A percentile compares a stretch with the other conserved stretches of the same genome.
These are phyloP conservation scores for Amanita molliuscula DNA, from an alignment of 768 basidiomycete genomes.

Conservation along the genomic window DNA sequence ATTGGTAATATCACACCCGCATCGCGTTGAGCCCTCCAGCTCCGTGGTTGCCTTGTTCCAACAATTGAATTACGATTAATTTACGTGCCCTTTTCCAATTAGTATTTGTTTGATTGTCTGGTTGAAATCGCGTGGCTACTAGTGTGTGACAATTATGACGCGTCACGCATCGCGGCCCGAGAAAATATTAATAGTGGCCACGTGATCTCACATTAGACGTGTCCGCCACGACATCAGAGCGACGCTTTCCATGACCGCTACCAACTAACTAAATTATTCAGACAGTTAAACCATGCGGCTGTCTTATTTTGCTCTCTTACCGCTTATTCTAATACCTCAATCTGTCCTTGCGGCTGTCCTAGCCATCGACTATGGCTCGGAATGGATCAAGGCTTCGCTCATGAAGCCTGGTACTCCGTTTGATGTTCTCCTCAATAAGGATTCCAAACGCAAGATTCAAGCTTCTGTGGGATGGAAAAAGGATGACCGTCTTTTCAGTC, in stretches of 20 bases:
- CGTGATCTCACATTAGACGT: slow-evolving; percentile 14
- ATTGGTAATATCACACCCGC: no score
- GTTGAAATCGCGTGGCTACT: no score
- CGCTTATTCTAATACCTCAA: slow-evolving; percentile 26
- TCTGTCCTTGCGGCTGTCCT: slow-evolving; percentile 65
- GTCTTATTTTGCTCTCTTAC: slow-evolving; percentile 23
- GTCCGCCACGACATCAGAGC: slow-evolving; percentile 23
- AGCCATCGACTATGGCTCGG: slow-evolving; percentile 96
- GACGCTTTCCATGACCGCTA: not conserved
- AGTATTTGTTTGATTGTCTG: no score
- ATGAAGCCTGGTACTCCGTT: slow-evolving; percentile 93
- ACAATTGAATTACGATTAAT: no score
- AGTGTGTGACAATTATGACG: no score
- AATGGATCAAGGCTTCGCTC: slow-evolving; percentile 94
- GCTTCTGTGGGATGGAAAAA: slow-evolving; percentile 88
- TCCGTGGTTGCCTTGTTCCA: no score
- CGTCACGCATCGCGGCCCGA: no score
- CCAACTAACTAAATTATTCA: not conserved
- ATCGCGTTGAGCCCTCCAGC: no score
- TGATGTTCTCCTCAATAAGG: slow-evolving; percentile 92
- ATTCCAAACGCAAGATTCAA: slow-evolving; percentile 93
- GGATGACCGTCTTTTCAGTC: slow-evolving; percentile 80
- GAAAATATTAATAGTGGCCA: no score
- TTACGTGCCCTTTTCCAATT: no score
- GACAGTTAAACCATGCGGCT: not conserved